phyloP scores from a whole-genome alignment of 768 basidiomycete genomes.

The Lactifluus echinatus region DNA sequence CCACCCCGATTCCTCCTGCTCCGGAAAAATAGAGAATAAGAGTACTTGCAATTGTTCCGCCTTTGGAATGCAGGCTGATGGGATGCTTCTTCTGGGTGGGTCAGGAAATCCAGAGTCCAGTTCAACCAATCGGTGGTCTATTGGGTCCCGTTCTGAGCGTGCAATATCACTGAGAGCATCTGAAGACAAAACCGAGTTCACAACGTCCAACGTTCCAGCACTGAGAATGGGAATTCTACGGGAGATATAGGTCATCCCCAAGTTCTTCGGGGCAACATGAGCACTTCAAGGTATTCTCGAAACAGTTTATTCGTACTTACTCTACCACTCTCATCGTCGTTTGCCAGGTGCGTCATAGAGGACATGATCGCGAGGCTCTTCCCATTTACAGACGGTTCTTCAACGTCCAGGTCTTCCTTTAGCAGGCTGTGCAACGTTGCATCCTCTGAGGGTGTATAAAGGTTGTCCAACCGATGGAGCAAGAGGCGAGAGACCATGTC shows the following conservation, averaged over 20 bases:
- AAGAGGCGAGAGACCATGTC: constrained; percentile 17
- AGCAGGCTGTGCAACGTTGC: constrained; percentile 4
- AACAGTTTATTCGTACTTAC: constrained; percentile 8
- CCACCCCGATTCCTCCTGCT: not conserved
- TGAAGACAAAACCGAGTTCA: constrained; percentile 13
- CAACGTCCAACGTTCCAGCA: constrained; percentile 20
- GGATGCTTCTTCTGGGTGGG: too few species aligned
- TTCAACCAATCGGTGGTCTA: constrained; percentile 8
- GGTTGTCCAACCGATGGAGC: constrained; percentile 7
- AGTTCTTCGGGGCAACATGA: constrained; percentile 18
- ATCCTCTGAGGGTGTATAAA: constrained; percentile 5
- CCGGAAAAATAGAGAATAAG: constrained; percentile 5
- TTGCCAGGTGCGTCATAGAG: not conserved
- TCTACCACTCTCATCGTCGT: constrained; percentile 8
- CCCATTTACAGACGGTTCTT: constrained; percentile 1
- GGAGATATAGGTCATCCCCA: constrained; percentile 27
- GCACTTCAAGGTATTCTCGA: not conserved
- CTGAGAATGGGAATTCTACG: constrained; percentile 27
- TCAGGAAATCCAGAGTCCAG: not conserved
- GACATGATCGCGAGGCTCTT: constrained; percentile 12
- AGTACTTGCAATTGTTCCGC: not conserved
- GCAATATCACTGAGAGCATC: not conserved
- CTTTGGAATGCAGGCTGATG: not conserved
- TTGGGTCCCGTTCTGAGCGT: constrained; percentile 1
- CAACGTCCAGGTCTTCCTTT: not conserved